These are phyloP conservation scores for Suhomyces guaymorum DNA, from an alignment of 1,139 yeast genomes.

Conservation along the genomic window DNA sequence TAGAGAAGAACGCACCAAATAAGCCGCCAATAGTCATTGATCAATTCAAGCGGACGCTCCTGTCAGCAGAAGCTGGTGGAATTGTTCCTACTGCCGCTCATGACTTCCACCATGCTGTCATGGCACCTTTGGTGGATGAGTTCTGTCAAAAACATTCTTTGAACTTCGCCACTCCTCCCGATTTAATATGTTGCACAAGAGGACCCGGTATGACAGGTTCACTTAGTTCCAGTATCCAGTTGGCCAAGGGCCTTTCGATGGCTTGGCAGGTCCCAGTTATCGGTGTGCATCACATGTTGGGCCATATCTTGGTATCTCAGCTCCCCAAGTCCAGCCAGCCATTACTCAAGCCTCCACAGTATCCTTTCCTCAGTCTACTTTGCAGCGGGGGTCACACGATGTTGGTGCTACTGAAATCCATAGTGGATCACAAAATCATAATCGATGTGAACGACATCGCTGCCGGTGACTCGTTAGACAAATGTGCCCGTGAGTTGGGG, in stretches of 20 bases:
- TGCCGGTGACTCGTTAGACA: constrained; percentile 90
- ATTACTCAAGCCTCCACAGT: constrained; percentile 47
- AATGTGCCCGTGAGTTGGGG: constrained; percentile 86
- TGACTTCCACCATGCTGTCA: constrained; percentile 64
- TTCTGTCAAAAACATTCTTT: constrained; percentile 31
- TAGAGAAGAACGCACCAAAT: constrained; percentile 46
- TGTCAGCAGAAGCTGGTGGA: constrained; percentile 74
- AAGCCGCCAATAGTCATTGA: constrained; percentile 54
- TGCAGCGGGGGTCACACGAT: constrained; percentile 97
- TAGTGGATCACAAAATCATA: constrained; percentile 68
- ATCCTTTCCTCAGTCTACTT: constrained; percentile 77
- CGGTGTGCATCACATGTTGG: constrained; percentile 97
- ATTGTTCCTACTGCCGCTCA: constrained; percentile 87
- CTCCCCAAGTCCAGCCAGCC: constrained; percentile 41
- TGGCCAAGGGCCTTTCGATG: constrained; percentile 80
- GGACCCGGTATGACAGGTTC: constrained; percentile 99
- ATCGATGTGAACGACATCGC: constrained; percentile 85
- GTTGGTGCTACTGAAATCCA: constrained; percentile 65
- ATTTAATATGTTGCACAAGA: constrained; percentile 82
- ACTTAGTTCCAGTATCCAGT: constrained; percentile 74
- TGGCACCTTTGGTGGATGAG: constrained; percentile 42
- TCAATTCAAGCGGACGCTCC: constrained; percentile 65
- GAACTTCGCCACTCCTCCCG: constrained; percentile 49
- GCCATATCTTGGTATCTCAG: constrained; percentile 77
- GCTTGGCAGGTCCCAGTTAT: constrained; percentile 78